Evolutionary conservation across 257 asterid species (phyloP), one percentile per base, ranked within the genome.

Genomic region (Orobanche coerulescens): DNA sequence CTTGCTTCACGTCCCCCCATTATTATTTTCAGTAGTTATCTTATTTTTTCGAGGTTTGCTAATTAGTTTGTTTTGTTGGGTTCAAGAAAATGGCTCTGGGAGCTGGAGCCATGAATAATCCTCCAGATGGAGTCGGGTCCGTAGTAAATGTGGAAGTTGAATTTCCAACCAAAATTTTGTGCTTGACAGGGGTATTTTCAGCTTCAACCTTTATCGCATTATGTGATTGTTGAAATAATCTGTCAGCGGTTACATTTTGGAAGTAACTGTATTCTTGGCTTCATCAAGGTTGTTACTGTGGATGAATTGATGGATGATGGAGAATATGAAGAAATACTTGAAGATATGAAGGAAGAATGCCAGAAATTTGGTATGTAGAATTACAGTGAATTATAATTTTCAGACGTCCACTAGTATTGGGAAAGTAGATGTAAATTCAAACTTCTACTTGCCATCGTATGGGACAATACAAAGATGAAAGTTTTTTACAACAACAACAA

Each of bases 321-420:
- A 34, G 86, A 79, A 58, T 84, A 81, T 61, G 81, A 69, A 58
- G 93, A 84, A 69, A 84, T 84, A 70, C 73, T 84, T 48, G 84
- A 77, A 75, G 93, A 84, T 60, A 79, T 84, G 88, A 81, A 68
- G 67, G 84, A 75, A 58, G 88, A 79, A 71, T 77, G 93, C 77
- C 70, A 68, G 67, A 84, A 84, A 72, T 84, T 81, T 70, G 93
- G 93, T 84, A 79, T 33, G 55, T 66, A 36, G 47, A 2, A 48
- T 25, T 19, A 47, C 12, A 4, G 3, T 18, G 10, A 37, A 37
- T n/a, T 7, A 10, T 37, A 37, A 37, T 37, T 5, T 10, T 0
- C 8, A 0, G 0, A 37, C 0, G 7, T 7, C 36, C 7, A 37
- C 11, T 37, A 10, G 44, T 37, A 7, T 37, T 9, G 44, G 44